phyloP scores from a whole-genome alignment of 345 rosid genomes.

The Melaleuca alternifolia region DNA sequence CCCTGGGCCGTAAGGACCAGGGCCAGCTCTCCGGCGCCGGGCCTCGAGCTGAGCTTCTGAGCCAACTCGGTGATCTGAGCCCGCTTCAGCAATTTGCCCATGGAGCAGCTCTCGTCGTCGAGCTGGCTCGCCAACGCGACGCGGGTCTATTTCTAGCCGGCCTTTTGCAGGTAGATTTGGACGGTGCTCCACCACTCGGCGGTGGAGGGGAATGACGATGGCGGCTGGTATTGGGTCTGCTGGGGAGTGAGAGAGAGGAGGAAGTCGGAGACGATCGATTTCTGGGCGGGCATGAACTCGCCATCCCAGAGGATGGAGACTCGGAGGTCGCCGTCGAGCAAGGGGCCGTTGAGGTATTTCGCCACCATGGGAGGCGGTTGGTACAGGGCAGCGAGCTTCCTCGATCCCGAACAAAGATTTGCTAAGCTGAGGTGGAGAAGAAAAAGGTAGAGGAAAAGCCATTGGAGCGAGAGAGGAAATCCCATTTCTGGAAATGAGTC shows the following conservation, averaged over 20 bases:
- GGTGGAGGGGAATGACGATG: slow-evolving; percentile 4
- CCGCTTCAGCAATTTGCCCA: slow-evolving; percentile 16
- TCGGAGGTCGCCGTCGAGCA: slow-evolving; percentile 20
- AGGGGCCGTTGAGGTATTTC: slow-evolving; percentile 16
- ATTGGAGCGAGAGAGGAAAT: background rate
- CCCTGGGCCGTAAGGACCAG: slow-evolving; percentile 23
- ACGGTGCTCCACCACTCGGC: slow-evolving; percentile 18
- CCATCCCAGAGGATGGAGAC: slow-evolving; percentile 30
- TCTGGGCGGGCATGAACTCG: slow-evolving; percentile 14
- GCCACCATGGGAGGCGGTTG: slow-evolving; percentile 14
- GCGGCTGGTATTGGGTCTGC: background rate
- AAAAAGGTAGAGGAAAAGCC: background rate
- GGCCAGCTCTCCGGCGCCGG: slow-evolving; percentile 9
- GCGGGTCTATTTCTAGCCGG: slow-evolving; percentile 5
- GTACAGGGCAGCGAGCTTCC: background rate
- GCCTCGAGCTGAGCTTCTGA: background rate
- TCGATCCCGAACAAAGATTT: background rate
- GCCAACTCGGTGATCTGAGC: slow-evolving; percentile 12
- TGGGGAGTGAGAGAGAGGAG: slow-evolving; percentile 9
- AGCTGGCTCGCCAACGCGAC: slow-evolving; percentile 6
- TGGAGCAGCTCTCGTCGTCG: slow-evolving; percentile 14
- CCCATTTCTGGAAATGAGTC: background rate
- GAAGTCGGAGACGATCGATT: slow-evolving; percentile 22
- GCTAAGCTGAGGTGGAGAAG: background rate
- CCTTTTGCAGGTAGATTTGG: slow-evolving; percentile 17